Conservation (phyloP, 2,329 filamentous ascomycete genomes). For the Ophiostoma quercus region DNA sequence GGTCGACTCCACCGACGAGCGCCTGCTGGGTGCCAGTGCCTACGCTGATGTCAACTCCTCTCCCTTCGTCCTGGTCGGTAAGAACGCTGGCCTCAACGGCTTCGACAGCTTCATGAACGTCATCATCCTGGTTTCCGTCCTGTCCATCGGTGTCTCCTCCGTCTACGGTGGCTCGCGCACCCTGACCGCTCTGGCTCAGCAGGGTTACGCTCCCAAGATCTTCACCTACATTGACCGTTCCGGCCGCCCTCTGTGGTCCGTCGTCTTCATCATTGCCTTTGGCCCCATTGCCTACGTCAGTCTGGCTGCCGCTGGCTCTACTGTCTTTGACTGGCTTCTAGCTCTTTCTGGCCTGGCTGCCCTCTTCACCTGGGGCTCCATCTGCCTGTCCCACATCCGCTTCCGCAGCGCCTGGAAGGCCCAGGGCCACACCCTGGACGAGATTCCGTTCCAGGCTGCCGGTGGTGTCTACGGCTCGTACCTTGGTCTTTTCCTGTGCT, state of each 20-base stretch:
- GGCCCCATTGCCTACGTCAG: constrained; percentile 49
- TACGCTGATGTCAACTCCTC: constrained; percentile 45
- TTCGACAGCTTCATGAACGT: constrained; percentile 56
- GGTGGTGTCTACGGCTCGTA: constrained; percentile 60
- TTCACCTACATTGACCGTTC: constrained; percentile 54
- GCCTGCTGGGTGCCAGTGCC: constrained; percentile 45
- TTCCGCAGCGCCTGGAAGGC: constrained; percentile 60
- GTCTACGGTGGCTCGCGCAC: constrained; percentile 58
- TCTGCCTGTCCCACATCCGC: constrained; percentile 63
- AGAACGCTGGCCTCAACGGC: constrained; percentile 48
- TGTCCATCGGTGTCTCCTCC: constrained; percentile 55
- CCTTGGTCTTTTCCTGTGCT: constrained; percentile 54
- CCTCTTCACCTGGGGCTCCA: constrained; percentile 65
- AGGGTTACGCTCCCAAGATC: constrained; percentile 53
- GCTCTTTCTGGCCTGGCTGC: constrained; percentile 60
- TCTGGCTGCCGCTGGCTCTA: constrained; percentile 41
- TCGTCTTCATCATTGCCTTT: constrained; percentile 44
- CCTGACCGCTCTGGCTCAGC: constrained; percentile 53
- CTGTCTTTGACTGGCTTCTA: constrained; percentile 61
- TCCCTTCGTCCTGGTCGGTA: constrained; percentile 55
- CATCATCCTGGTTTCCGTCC: constrained; percentile 53
- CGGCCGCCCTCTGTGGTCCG: constrained; percentile 51
- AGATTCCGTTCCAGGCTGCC: constrained; percentile 61
- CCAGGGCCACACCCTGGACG: constrained; percentile 58
- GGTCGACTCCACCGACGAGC: constrained; percentile 42